Base-by-base conservation (phyloP, 345 rosid genomes). In the Jatropha curcas region DNA sequence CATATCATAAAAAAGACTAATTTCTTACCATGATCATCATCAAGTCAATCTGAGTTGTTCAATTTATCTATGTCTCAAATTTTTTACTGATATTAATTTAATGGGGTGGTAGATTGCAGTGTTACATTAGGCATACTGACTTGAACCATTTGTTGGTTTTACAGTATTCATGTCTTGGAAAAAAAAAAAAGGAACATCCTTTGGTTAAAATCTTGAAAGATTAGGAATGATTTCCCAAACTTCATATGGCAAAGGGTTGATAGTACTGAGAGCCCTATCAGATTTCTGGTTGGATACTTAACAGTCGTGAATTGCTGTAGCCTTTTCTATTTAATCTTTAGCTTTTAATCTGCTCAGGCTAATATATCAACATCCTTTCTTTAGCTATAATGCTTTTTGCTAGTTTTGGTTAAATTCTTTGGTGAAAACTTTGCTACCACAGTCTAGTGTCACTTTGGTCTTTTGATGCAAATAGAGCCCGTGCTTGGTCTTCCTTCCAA, bases 201-300 rank as follows among this genome's bases (percentile, higher is more conserved):
- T 27, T 12, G 58, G 67, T 41, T 41, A 7, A 20, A 41, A 51
- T 24, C 24, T 62, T 61, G 51, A 19, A 53, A 27, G 41, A 73
- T 52, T 52, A 56, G 19, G 37, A 19, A 30, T 73, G 69, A 11
- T 52, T 64, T 65, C 52, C 28, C 43, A 41, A 14, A 64, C n/a
- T 4, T 35, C 41, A 13, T 41, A 16, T 28, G n/a, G 9, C 14
- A 55, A 4, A 43, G 39, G 17, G 11, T n/a, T 55, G 43, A 28
- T 60, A 34, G 13, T 33, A 9, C 33, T 45, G 20, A 46, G 24
- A 60, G 48, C 17, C 31, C 37, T 45, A 46, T 65, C 13, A 65
- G 35, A 65, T 46, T 46, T 13, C 35, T 4, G 10, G 1, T 24
- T 4, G 10, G 1, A 16, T 46, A 17, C 22, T 41, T 64, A 39